phyloP scores from a whole-genome alignment of 2,329 filamentous ascomycete genomes.

The Aspergillus sp. region DNA sequence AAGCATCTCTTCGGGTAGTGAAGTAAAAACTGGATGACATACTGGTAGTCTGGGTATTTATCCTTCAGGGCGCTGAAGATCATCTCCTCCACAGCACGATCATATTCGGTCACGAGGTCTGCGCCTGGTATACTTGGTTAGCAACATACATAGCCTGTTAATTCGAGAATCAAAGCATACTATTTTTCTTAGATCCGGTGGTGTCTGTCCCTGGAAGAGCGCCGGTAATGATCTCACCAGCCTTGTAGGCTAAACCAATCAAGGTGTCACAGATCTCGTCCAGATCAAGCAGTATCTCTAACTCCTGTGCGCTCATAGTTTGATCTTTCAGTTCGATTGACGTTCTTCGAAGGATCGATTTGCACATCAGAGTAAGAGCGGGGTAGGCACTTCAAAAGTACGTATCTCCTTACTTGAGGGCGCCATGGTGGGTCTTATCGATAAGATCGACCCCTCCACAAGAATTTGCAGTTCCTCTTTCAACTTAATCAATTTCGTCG shows the following conservation, averaged over 20 bases:
- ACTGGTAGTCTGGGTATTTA: conserved; percentile 60
- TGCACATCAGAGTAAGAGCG: background rate
- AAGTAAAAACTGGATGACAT: conserved; percentile 25
- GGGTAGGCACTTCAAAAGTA: background rate
- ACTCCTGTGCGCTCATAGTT: background rate
- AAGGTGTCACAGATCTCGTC: conserved; percentile 50
- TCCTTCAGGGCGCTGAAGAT: conserved; percentile 56
- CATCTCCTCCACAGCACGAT: conserved; percentile 64
- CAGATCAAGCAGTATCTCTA: conserved; percentile 29
- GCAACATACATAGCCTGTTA: background rate
- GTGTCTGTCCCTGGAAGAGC: conserved; percentile 45
- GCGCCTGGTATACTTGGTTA: conserved; percentile 47
- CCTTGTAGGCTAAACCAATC: conserved; percentile 44
- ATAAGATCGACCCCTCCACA: background rate
- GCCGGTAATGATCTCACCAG: conserved; percentile 48
- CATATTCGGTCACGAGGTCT: conserved; percentile 67
- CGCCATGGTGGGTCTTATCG: background rate
- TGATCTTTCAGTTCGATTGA: background rate
- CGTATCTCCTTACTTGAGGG: no score
- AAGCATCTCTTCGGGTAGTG: background rate
- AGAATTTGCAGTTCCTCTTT: background rate
- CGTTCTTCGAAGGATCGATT: background rate
- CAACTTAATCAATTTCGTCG: no score
- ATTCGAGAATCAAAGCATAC: conserved; percentile 29
- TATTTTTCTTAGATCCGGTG: conserved; percentile 53